Base-by-base conservation (phyloP, 2,329 filamentous ascomycete genomes). In the Fusarium sp. region DNA sequence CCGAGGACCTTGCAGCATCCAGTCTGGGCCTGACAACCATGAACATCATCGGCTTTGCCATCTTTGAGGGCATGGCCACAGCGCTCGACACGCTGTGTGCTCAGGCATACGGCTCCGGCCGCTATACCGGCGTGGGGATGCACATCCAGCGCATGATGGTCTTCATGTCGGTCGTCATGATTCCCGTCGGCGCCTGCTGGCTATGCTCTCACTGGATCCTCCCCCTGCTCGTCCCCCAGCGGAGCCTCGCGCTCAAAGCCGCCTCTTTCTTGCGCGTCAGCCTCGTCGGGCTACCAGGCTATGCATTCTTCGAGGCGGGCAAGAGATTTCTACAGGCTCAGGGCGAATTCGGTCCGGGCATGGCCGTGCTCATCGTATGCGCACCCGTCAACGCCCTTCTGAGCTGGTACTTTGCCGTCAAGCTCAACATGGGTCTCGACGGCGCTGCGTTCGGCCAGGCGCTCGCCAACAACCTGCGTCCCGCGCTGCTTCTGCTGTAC, bases 301-400 rank as follows among this genome's bases (percentile, higher is more conserved):
- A 84, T 51, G 81, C 80, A 2, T 76, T 77, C 15, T 85, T 85
- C 43, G 83, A 85, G 58, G 80, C 80, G 0, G 77, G 80, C 6
- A 85, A 85, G 69, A 75, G 82, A 4, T 85, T 84, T 57, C 77
- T 84, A 6, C 82, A 85, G 64, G 80, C 83, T 0, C 83, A 85
- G 58, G 82, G 83, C 2, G 73, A 82, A 25, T 84, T 84, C 71
- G 78, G 78, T 23, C 79, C 79, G 4, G 80, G 78, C n/a, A 76
- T 83, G 65, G 73, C 77, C 11, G 75, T 83, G 17, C 74, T 84
- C 11, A 58, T 83, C 11, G 67, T 83, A 38, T 79, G 79, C 37
- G 76, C 80, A 1, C 81, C 82, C 0, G 57, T 80, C 51, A 84
- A 84, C 60, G 77, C 79, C 15, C 53, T 78, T 4, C 70, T 84